Evolutionary conservation across 148 eudicot genomes (phyloP).

Genomic region (Fagopyrum homotropicum): DNA sequence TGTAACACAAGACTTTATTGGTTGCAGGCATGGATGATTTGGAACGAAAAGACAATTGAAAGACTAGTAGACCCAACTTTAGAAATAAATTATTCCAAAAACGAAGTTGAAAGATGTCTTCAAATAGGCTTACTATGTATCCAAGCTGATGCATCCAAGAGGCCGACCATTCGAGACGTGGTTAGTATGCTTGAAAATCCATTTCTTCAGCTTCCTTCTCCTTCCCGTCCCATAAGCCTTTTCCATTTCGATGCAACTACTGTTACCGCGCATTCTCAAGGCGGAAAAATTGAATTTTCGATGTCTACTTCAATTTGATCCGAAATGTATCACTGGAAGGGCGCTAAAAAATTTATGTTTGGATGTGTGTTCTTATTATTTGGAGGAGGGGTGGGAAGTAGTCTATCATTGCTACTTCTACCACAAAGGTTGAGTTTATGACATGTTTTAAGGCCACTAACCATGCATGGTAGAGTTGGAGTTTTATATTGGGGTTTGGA

Average conservation of each 20-base stretch:
- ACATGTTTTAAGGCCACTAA: no score
- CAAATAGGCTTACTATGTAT: background rate
- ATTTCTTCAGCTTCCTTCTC: background rate
- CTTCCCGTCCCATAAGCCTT: background rate
- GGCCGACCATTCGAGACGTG: background rate
- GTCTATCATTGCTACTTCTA: no score
- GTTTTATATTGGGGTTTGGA: no score
- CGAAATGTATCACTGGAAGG: no score
- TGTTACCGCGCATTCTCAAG: background rate
- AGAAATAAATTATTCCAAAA: background rate
- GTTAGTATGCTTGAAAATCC: slow-evolving; percentile 3
- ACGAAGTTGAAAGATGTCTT: slow-evolving; percentile 5
- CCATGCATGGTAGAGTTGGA: no score
- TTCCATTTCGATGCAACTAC: background rate
- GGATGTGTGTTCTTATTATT: no score
- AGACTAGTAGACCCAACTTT: background rate
- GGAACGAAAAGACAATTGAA: slow-evolving; percentile 2
- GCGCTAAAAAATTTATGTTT: no score
- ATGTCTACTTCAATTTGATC: no score
- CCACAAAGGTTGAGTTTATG: no score
- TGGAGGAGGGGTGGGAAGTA: no score
- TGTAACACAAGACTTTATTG: background rate
- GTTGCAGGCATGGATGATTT: background rate
- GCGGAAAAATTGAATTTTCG: background rate
- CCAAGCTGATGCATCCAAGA: background rate